These are phyloP conservation scores for Penicillium malachiteum DNA, from an alignment of 495 filamentous ascomycete species.

Conservation along the genomic window DNA sequence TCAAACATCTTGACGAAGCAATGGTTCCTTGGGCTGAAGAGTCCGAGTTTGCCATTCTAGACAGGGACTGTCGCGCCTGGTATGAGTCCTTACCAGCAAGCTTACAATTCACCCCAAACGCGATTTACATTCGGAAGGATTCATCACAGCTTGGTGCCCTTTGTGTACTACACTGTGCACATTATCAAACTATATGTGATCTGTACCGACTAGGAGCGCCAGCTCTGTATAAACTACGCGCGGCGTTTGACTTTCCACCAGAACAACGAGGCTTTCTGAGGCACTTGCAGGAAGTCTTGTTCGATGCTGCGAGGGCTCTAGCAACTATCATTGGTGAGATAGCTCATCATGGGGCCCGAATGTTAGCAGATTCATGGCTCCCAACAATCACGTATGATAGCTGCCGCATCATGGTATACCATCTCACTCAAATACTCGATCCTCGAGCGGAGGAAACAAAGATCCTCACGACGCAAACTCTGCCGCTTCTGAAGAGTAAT, in stretches of 20 bases:
- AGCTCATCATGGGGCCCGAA: conserved; percentile 21
- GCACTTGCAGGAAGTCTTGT: conserved; percentile 24
- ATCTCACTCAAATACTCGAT: conserved; percentile 33
- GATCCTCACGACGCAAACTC: conserved; percentile 16
- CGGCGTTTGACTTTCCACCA: conserved; percentile 31
- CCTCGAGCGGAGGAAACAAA: conserved; percentile 22
- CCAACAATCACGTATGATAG: conserved; percentile 35
- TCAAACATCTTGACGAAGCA: conserved; percentile 32
- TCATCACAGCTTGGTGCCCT: conserved; percentile 32
- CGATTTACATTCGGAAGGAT: conserved; percentile 35
- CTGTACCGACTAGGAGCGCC: conserved; percentile 33
- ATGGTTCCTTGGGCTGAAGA: conserved; percentile 30
- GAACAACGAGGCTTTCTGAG: conserved; percentile 25
- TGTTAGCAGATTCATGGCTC: conserved; percentile 36
- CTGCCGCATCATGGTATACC: conserved; percentile 34
- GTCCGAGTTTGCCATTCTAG: conserved; percentile 28
- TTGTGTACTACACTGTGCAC: conserved; percentile 28
- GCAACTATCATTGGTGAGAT: conserved; percentile 31
- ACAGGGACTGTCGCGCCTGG: conserved; percentile 28
- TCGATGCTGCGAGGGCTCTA: conserved; percentile 26
- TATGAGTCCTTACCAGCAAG: conserved; percentile 29
- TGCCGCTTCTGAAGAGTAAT: conserved; percentile 28
- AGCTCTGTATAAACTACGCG: conserved; percentile 30
- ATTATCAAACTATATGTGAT: conserved; percentile 35
- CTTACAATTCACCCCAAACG: conserved; percentile 25